A percentile compares a stretch with the other conserved stretches of the same genome.
Evolutionary conservation across 176 grass and related monocot genomes (phyloP).

Genomic region (Bromus sterilis): DNA sequence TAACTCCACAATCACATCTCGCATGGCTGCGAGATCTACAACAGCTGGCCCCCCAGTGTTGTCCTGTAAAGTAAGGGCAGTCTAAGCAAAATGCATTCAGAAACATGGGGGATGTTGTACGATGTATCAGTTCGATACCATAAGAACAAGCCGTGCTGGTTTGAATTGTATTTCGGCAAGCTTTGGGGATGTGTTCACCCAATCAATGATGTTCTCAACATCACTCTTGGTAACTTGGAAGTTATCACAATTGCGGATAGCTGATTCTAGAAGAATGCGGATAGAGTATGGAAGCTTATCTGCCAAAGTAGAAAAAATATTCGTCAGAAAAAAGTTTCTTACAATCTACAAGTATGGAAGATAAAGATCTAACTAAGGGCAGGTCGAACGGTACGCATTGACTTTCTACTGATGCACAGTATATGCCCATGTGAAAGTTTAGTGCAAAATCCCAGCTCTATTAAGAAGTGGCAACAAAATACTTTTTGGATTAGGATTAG

Average conservation of each 20-base stretch:
- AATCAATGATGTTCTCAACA: conserved; percentile 93
- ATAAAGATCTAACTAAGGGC: neutral
- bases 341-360: neutral
- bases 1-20: conserved; percentile 86
- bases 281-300: conserved; percentile 90
- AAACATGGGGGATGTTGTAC: neutral
- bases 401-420: too few species aligned
- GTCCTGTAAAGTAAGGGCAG: conserved; percentile 42
- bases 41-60: conserved; percentile 94
- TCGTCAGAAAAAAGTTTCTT: too few species aligned
- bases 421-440: too few species aligned
- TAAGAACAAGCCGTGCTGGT: conserved; percentile 89
- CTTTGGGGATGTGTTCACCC: conserved; percentile 86
- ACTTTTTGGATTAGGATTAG: too few species aligned
- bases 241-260: conserved; percentile 89
- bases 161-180: conserved; percentile 91
- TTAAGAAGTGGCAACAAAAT: too few species aligned
- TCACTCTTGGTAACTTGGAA: conserved; percentile 83
- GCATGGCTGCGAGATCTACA: conserved; percentile 95
- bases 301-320: conserved; percentile 30
- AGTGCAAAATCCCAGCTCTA: too few species aligned
- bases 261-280: conserved; percentile 80
- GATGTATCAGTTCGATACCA: conserved; percentile 40
- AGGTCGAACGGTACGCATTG: too few species aligned
- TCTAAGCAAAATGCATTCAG: conserved; percentile 15